Evolutionary conservation across 2,329 filamentous ascomycete species (phyloP).

Genomic region (Orbilia quercus): DNA sequence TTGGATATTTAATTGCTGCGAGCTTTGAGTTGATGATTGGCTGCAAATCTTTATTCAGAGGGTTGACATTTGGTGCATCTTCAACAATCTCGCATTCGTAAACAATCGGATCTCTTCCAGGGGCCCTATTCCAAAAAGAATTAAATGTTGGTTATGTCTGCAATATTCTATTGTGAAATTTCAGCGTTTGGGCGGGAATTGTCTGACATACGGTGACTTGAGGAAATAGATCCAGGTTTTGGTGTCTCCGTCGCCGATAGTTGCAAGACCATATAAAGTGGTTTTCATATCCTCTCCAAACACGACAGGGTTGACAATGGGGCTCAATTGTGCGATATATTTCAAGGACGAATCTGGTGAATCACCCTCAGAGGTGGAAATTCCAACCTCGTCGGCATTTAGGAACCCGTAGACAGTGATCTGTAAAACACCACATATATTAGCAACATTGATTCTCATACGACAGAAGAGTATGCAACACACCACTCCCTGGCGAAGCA

Average conservation of each 20-base stretch:
- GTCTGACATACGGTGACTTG: conserved; percentile 4
- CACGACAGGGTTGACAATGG: conserved; percentile 7
- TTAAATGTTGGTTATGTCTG: conserved; percentile 2
- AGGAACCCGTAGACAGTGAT: conserved; percentile 15
- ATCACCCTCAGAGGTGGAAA: neutral
- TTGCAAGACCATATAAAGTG: conserved; percentile 1
- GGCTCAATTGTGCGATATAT: conserved; percentile 15
- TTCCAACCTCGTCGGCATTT: neutral
- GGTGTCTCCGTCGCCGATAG: neutral
- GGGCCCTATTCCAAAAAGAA: neutral
- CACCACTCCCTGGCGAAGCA: conserved; percentile 13
- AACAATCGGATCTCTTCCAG: conserved; percentile 5
- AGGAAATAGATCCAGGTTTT: conserved; percentile 13
- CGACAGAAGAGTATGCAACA: too few species aligned
- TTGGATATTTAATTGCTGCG: conserved; percentile 7
- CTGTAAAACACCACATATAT: neutral
- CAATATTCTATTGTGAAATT: too few species aligned
- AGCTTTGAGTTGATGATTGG: conserved; percentile 10
- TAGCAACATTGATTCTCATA: neutral
- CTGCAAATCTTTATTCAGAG: conserved; percentile 8
- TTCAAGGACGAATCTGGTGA: neutral
- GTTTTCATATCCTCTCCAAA: conserved; percentile 17
- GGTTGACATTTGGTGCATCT: neutral
- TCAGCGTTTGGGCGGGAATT: too few species aligned
- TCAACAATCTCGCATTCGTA: conserved; percentile 10